Base-by-base conservation (phyloP, 2,329 filamentous ascomycete species). In the Corinectria fuckeliana region DNA sequence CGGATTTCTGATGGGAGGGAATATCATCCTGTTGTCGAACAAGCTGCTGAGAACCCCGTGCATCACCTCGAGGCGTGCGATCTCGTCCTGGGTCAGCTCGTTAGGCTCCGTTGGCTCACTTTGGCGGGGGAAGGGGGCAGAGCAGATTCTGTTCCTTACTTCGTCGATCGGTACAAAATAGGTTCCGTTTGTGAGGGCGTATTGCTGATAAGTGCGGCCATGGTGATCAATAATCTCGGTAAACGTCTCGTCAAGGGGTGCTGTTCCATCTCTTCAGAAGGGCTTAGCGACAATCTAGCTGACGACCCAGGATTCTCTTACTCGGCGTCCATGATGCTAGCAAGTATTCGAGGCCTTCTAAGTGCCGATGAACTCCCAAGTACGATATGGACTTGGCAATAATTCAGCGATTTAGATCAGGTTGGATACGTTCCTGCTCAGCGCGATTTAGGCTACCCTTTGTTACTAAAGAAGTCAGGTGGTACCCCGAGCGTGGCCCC, bases 161-260 rank as follows among this genome's bases (percentile, higher is more conserved):
- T 91, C 88, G 71, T 92, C 90, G 57, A 90, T 80, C 8, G 90
- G 90, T 44, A 80, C 85, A 67, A 90, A 88, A 72, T 90, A 91
- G 62, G 86, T 83, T 32, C 79, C 80, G 65, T 89, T 86, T 26
- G 87, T 82, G 52, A 92, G 74, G 18, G 89, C 83, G 76, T 88
- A 87, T 70, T 82, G 82, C 65, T 92, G 90, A 72, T 87, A 92
- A 45, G 83, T 81, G 71, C 90, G 82, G 60, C 86, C 87, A 72
- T 88, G 80, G 64, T 88, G 78, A 14, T 80, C 78, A 58, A 89
- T 76, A 5, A 84, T 88, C 69, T 88, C 82, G 64, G 84, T 78
- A 69, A 85, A 86, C 42, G 77, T 76, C 54, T 82, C 81, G 74
- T 89, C 87, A 66, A 91, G 76, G 64, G 81, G 78, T 59, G 77